These are phyloP conservation scores for Daldinia vernicosa DNA, from an alignment of 495 filamentous ascomycete species.

Conservation along the genomic window DNA sequence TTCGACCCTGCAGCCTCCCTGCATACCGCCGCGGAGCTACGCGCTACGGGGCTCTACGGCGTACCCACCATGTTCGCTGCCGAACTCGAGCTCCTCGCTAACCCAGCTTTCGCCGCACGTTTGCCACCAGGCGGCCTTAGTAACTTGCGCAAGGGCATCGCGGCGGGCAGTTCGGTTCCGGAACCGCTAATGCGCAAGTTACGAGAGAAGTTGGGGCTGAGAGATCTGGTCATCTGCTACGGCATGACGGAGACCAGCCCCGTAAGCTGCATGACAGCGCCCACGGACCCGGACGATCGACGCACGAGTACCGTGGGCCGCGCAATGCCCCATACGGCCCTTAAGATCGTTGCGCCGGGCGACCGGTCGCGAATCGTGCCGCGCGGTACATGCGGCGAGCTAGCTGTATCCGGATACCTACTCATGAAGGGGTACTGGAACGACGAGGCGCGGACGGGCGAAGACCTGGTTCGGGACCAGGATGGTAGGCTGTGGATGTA, in stretches of 20 bases:
- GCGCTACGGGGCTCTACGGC: slow-evolving; percentile 87
- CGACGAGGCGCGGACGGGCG: slow-evolving; percentile 71
- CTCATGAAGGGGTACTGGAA: slow-evolving; percentile 93
- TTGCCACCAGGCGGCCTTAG: slow-evolving; percentile 62
- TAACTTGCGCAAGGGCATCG: slow-evolving; percentile 85
- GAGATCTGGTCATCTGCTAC: slow-evolving; percentile 93
- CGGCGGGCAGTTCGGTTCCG: slow-evolving; percentile 86
- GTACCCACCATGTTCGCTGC: slow-evolving; percentile 97
- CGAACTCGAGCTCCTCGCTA: slow-evolving; percentile 77
- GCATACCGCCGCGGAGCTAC: slow-evolving; percentile 74
- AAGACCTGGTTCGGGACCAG: slow-evolving; percentile 72
- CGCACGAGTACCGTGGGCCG: slow-evolving; percentile 79
- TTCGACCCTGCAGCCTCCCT: slow-evolving; percentile 84
- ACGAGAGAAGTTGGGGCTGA: slow-evolving; percentile 78
- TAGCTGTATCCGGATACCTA: slow-evolving; percentile 85
- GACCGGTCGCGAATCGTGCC: slow-evolving; percentile 68
- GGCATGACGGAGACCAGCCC: slow-evolving; percentile 98
- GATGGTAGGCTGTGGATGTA: slow-evolving; percentile 59
- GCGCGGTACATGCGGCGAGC: slow-evolving; percentile 74
- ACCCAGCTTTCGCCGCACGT: slow-evolving; percentile 50
- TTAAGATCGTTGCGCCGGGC: slow-evolving; percentile 79
- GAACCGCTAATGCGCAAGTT: slow-evolving; percentile 84
- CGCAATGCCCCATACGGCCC: slow-evolving; percentile 76
- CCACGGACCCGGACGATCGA: slow-evolving; percentile 80
- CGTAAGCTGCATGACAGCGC: slow-evolving; percentile 90